Conservation (phyloP, 441 rosid genomes). For the Populus hybrid region DNA sequence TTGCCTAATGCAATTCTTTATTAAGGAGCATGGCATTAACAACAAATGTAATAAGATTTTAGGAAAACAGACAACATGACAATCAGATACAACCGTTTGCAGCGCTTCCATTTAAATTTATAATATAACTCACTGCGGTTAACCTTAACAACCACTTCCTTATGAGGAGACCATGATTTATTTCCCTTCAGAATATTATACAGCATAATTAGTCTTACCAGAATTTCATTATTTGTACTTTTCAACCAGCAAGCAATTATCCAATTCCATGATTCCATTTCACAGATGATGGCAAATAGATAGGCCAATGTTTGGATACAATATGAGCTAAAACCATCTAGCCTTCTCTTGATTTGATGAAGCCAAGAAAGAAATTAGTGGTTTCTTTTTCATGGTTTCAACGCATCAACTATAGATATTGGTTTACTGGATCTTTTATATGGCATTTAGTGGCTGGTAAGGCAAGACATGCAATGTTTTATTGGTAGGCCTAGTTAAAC, state of each 20-base stretch:
- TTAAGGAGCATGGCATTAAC: background rate
- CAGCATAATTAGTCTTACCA: background rate
- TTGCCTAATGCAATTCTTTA: background rate
- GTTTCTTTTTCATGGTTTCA: too few relatives aligned
- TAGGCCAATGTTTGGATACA: background rate
- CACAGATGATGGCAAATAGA: background rate
- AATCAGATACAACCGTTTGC: background rate
- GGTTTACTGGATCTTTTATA: background rate
- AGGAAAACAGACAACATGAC: background rate
- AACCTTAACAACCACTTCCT: background rate
- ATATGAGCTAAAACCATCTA: background rate
- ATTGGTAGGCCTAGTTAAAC: background rate
- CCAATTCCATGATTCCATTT: background rate
- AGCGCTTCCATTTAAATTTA: background rate
- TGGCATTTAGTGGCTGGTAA: background rate
- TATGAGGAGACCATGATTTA: background rate
- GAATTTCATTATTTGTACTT: background rate
- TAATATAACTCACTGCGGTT: background rate
- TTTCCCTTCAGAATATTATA: background rate
- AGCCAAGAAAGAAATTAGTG: too few relatives aligned
- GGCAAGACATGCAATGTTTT: background rate
- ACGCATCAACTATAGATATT: too few relatives aligned
- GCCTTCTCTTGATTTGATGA: background rate
- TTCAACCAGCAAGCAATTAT: background rate
- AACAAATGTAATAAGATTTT: background rate